Percentiles rank a stretch among this genome's conserved stretches.
Evolutionary conservation across 352 stramenopile species (phyloP).

Genomic region (Pseudoperonospora humuli): DNA sequence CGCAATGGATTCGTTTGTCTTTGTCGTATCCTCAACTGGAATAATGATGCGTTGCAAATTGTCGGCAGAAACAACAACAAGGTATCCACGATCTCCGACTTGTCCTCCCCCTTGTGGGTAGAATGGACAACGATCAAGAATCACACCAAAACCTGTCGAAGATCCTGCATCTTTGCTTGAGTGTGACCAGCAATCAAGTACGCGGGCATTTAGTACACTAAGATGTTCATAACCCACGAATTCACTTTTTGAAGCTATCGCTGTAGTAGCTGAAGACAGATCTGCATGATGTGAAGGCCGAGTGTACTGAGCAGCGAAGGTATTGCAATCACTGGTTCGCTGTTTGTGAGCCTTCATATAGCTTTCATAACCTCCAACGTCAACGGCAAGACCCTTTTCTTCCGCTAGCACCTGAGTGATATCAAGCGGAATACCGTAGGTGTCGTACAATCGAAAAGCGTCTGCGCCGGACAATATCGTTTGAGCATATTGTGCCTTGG

Average conservation of each 20-base stretch:
- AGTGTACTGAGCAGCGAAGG: conserved; percentile 26
- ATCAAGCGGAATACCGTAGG: conserved; percentile 68
- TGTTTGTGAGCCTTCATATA: conserved; percentile 46
- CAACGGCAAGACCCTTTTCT: conserved; percentile 49
- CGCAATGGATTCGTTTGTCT: conserved; percentile 34
- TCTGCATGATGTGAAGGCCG: conserved; percentile 7
- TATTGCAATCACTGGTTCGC: conserved; percentile 34
- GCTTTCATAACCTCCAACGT: conserved; percentile 40
- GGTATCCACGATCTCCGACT: conserved; percentile 50
- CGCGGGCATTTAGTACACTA: conserved; percentile 19
- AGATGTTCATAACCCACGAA: conserved; percentile 64
- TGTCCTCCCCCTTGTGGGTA: conserved; percentile 73
- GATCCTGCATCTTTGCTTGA: conserved; percentile 3
- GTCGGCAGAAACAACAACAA: conserved; percentile 20
- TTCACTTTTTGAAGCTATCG: conserved; percentile 9
- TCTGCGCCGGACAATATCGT: conserved; percentile 36
- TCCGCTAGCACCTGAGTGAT: conserved; percentile 63
- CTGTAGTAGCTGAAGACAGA: neutral
- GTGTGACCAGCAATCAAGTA: conserved; percentile 32
- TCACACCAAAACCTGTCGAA: conserved; percentile 24
- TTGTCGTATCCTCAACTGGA: conserved; percentile 42
- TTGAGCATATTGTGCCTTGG: conserved; percentile 6
- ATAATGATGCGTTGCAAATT: conserved; percentile 2
- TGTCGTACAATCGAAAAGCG: conserved; percentile 70
- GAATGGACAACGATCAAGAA: conserved; percentile 60